Conservation (phyloP, 2,329 filamentous ascomycete genomes). For the Alternaria postmessia region DNA sequence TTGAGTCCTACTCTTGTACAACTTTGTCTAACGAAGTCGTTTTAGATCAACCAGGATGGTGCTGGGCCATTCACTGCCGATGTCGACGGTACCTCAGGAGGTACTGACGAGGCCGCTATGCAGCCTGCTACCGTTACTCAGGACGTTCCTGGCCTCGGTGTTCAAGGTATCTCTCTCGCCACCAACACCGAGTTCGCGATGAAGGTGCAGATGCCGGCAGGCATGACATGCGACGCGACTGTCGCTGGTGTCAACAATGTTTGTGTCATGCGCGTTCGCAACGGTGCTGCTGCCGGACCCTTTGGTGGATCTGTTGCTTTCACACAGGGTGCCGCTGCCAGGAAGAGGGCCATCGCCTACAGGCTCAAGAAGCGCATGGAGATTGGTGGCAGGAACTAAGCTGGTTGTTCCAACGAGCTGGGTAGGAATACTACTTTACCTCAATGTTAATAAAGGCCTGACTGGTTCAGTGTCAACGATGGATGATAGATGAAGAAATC, state of each 20-base stretch:
- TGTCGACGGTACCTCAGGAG: conserved; percentile 70
- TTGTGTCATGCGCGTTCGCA: conserved; percentile 71
- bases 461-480: conserved; percentile 22
- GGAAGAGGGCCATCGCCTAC: conserved; percentile 70
- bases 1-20: background rate
- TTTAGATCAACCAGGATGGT: conserved; percentile 70
- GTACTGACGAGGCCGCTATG: conserved; percentile 68
- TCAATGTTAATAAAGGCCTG: conserved; percentile 15
- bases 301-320: conserved; percentile 74
- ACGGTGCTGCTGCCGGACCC: conserved; percentile 68
- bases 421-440: background rate
- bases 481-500: background rate
- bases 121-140: conserved; percentile 65
- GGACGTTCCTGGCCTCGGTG: conserved; percentile 67
- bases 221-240: conserved; percentile 71
- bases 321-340: conserved; percentile 64
- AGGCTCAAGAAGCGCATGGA: conserved; percentile 51
- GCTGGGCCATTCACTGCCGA: conserved; percentile 69
- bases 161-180: conserved; percentile 67
- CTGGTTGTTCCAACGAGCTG: background rate
- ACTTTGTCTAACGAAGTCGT: background rate
- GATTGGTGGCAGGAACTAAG: conserved; percentile 35
- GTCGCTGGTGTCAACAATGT: conserved; percentile 68
- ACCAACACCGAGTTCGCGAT: conserved; percentile 69
- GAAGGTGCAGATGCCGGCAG: conserved; percentile 70